Evolutionary conservation across 805 yeast genomes (phyloP).

Genomic region (Suhomyces xylopsoci): DNA sequence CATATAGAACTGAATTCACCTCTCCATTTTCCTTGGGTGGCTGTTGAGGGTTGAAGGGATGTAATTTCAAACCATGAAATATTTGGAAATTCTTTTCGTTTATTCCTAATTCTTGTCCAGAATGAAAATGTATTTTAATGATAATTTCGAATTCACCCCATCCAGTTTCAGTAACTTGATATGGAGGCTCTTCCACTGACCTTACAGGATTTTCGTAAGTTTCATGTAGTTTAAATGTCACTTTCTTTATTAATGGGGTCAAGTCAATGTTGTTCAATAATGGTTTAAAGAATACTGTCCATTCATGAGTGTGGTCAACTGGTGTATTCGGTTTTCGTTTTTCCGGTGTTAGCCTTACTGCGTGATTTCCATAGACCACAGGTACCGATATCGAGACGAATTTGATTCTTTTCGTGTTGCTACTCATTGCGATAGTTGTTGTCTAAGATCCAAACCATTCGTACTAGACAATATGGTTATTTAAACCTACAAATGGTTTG

Average conservation of each 20-base stretch:
- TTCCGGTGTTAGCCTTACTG: conserved; percentile 56
- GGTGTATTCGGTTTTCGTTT: conserved; percentile 59
- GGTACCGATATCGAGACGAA: conserved; percentile 66
- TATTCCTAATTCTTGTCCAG: conserved; percentile 59
- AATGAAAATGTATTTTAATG: conserved; percentile 78
- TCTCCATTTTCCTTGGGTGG: conserved; percentile 41
- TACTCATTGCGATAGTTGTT: conserved; percentile 8
- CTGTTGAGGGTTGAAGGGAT: conserved; percentile 64
- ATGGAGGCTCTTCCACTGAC: conserved; percentile 85
- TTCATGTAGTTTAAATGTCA: conserved; percentile 92
- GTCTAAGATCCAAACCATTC: not conserved
- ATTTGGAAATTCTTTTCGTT: conserved; percentile 83
- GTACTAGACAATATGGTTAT: not conserved
- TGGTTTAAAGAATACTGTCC: conserved; percentile 94
- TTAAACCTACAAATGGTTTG: not conserved
- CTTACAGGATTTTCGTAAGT: conserved; percentile 88
- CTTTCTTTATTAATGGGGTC: conserved; percentile 79
- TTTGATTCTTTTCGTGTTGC: conserved; percentile 19
- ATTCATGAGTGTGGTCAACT: conserved; percentile 86
- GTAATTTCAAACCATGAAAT: conserved; percentile 87
- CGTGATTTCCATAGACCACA: conserved; percentile 76
- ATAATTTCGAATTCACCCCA: conserved; percentile 99
- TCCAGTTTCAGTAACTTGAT: conserved; percentile 93
- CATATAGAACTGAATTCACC: conserved; percentile 55
- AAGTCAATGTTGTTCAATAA: conserved; percentile 65